Percentiles rank a stretch among this genome's conserved stretches.
Evolutionary conservation across 768 basidiomycete species (phyloP).

Genomic region (Pleurotus ostreatus): DNA sequence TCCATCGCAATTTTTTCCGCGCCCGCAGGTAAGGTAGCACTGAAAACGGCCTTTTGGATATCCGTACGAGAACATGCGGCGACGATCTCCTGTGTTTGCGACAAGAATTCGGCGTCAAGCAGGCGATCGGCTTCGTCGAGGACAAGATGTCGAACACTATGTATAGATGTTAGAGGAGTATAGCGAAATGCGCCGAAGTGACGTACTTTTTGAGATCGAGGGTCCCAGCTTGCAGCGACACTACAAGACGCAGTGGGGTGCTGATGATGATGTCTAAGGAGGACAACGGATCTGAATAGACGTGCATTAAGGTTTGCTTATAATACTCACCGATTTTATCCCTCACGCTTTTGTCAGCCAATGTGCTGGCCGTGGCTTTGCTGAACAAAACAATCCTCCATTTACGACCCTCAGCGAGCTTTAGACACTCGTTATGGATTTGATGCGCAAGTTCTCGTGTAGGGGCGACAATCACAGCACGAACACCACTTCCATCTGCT

Average conservation of each 20-base stretch:
- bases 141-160: conserved; percentile 79
- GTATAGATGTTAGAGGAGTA: conserved; percentile 3
- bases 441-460: conserved; percentile 96
- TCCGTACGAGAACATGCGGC: conserved; percentile 64
- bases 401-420: conserved; percentile 74
- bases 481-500: conserved; percentile 48
- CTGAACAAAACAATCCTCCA: conserved; percentile 83
- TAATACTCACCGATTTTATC: conserved; percentile 71
- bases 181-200: neutral
- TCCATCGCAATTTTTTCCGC: conserved; percentile 85
- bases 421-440: conserved; percentile 87
- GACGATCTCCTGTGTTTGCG: conserved; percentile 86
- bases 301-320: neutral
- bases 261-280: conserved; percentile 81
- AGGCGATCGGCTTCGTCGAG: conserved; percentile 92
- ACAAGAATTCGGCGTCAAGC: conserved; percentile 82
- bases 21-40: conserved; percentile 88
- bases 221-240: conserved; percentile 65
- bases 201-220: conserved; percentile 73
- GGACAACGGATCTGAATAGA: neutral
- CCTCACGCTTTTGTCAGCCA: conserved; percentile 66
- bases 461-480: conserved; percentile 83
- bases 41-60: conserved; percentile 87
- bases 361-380: conserved; percentile 83
- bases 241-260: conserved; percentile 86